Conservation (phyloP, 108 stramenopile species). For the Chaetoceros muelleri region DNA sequence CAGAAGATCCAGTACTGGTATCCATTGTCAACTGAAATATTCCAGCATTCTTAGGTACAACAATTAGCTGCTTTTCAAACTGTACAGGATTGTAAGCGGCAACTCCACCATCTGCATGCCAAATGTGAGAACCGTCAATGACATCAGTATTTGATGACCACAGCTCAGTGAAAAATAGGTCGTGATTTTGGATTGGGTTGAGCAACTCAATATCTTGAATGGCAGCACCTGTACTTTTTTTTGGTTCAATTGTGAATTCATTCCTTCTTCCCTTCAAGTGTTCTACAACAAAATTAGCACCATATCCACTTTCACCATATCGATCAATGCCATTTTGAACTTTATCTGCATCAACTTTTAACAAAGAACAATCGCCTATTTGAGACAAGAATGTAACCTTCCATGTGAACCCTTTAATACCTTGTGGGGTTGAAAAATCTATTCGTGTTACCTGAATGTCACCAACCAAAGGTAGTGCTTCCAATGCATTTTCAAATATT, state of each 20-base stretch:
- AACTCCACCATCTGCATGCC: conserved; percentile 35
- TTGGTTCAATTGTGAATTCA: conserved; percentile 75
- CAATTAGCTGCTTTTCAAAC: conserved; percentile 47
- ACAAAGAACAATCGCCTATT: conserved; percentile 48
- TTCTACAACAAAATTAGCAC: conserved; percentile 24
- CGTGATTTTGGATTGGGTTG: conserved; percentile 47
- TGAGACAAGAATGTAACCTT: conserved; percentile 52
- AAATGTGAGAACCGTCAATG: conserved; percentile 26
- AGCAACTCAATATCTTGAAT: conserved; percentile 47
- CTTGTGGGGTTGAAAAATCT: conserved; percentile 14
- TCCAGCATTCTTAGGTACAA: conserved; percentile 11
- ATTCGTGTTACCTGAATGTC: conserved; percentile 50
- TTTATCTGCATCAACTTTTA: conserved; percentile 20
- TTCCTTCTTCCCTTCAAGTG: conserved; percentile 63
- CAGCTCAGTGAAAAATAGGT: conserved; percentile 76
- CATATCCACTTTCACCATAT: conserved; percentile 12
- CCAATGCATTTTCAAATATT: conserved; percentile 21
- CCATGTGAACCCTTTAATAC: conserved; percentile 34
- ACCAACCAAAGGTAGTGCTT: conserved; percentile 16
- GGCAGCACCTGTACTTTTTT: conserved; percentile 52
- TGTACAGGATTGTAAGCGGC: conserved; percentile 42
- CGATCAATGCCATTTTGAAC: conserved; percentile 32
- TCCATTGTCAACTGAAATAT: conserved; percentile 25
- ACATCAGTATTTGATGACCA: conserved; percentile 33
- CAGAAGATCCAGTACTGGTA: conserved; percentile 6